These are phyloP conservation scores for Nakazawaea siamensis DNA, from an alignment of 805 yeast genomes.

Conservation along the genomic window DNA sequence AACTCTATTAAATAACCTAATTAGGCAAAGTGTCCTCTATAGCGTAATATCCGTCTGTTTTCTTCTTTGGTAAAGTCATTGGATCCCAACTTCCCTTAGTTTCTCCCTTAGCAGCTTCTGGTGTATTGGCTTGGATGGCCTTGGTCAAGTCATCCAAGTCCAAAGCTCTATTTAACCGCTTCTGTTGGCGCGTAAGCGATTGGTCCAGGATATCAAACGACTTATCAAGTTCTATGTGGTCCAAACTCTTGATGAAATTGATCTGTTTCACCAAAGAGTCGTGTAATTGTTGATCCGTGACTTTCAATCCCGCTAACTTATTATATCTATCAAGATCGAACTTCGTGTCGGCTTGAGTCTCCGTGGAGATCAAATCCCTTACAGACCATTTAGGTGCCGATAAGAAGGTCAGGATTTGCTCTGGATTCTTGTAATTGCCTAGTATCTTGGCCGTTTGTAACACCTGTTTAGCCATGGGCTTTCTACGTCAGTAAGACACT, in stretches of 20 bases:
- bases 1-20: constrained; percentile 15
- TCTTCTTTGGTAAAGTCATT: constrained; percentile 22
- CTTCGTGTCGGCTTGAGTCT: constrained; percentile 5
- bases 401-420: constrained; percentile 15
- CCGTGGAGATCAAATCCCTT: constrained; percentile 14
- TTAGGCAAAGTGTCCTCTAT: constrained; percentile 27
- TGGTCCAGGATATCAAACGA: no score
- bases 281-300: constrained; percentile 24
- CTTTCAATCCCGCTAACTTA: constrained; percentile 37
- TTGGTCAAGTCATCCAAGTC: constrained; percentile 22
- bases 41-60: constrained; percentile 30
- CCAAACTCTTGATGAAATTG: constrained; percentile 38
- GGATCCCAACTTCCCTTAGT: constrained; percentile 33
- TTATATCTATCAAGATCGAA: constrained; percentile 11
- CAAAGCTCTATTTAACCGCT: no score
- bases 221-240: constrained; percentile 20
- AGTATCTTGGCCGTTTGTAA: constrained; percentile 5
- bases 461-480: no score
- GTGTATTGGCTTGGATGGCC: constrained; percentile 17
- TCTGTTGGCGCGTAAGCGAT: no score
- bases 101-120: constrained; percentile 31
- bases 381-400: constrained; percentile 20
- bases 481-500: no score
- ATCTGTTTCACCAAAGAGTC: constrained; percentile 37
- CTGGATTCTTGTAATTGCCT: constrained; percentile 9